These are phyloP conservation scores for Aureobasidium mangrovei DNA, from an alignment of 2,329 filamentous ascomycete genomes.

Conservation along the genomic window DNA sequence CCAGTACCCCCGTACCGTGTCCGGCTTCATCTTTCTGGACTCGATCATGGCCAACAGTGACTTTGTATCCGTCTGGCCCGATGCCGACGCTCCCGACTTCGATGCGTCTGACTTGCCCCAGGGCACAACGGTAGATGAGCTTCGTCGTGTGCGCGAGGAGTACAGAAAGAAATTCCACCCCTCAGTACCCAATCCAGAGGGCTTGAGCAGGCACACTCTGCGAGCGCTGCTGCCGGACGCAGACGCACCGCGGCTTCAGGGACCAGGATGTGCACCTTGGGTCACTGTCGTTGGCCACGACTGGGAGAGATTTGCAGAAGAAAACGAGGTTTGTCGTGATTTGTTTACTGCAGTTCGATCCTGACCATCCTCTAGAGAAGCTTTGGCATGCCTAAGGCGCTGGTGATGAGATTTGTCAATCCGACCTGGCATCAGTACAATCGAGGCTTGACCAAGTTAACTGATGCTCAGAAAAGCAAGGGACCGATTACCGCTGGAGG, in stretches of 20 bases:
- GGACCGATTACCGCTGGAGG: conserved; percentile 40
- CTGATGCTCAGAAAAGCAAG: conserved; percentile 31
- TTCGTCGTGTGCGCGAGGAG: conserved; percentile 29
- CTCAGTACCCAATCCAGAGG: conserved; percentile 41
- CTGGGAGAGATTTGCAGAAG: conserved; percentile 41
- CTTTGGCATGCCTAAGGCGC: conserved; percentile 2
- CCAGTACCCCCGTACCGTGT: neutral
- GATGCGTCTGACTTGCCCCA: conserved; percentile 33
- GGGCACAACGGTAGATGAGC: conserved; percentile 29
- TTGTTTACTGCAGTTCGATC: neutral
- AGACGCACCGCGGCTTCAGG: conserved; percentile 34
- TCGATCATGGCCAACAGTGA: conserved; percentile 51
- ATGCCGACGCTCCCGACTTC: conserved; percentile 43
- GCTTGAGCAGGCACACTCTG: conserved; percentile 41
- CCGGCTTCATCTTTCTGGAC: conserved; percentile 42
- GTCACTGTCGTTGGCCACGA: conserved; percentile 48
- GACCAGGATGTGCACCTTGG: conserved; percentile 30
- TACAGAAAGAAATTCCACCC: conserved; percentile 41
- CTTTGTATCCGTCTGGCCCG: conserved; percentile 46
- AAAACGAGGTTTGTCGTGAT: conserved; percentile 6
- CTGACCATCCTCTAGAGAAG: neutral
- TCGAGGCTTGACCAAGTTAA: conserved; percentile 40
- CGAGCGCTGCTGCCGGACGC: conserved; percentile 36
- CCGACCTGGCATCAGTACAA: conserved; percentile 49
- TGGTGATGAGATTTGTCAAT: conserved; percentile 45